phyloP scores from a whole-genome alignment of 257 asterid species.

The Solanum habrochaites region DNA sequence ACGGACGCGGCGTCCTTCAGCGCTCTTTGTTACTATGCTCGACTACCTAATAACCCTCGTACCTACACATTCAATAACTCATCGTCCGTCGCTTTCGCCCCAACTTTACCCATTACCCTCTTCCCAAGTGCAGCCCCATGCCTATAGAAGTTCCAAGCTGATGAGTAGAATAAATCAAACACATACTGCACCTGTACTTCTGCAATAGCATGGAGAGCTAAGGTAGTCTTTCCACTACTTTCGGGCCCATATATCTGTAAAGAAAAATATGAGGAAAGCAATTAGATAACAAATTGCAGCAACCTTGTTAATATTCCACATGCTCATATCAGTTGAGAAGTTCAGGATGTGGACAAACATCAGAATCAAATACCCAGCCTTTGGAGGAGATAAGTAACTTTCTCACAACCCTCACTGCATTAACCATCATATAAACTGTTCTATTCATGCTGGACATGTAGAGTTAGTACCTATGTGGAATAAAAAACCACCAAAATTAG shows the following conservation, averaged over 20 bases:
- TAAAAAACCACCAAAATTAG: background rate
- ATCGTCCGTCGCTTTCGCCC: no score
- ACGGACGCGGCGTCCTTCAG: no score
- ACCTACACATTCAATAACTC: no score
- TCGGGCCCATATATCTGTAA: conserved; percentile 94
- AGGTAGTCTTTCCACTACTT: conserved; percentile 98
- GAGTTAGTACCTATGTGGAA: background rate
- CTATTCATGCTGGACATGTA: background rate
- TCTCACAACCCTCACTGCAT: background rate
- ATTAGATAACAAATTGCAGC: background rate
- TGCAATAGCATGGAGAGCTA: conserved; percentile 98
- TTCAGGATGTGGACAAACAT: background rate
- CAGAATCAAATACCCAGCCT: background rate
- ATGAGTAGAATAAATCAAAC: conserved; percentile 15
- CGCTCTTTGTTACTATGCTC: no score
- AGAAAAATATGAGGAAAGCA: background rate
- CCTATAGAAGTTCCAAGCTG: background rate
- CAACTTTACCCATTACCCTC: no score
- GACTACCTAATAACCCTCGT: no score
- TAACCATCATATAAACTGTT: background rate
- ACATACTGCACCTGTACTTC: conserved; percentile 95
- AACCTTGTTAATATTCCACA: background rate
- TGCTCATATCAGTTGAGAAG: background rate
- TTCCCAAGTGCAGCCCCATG: background rate
- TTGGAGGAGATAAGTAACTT: background rate